phyloP scores from a whole-genome alignment of 768 basidiomycete genomes.

The Amanita subjunquillea region DNA sequence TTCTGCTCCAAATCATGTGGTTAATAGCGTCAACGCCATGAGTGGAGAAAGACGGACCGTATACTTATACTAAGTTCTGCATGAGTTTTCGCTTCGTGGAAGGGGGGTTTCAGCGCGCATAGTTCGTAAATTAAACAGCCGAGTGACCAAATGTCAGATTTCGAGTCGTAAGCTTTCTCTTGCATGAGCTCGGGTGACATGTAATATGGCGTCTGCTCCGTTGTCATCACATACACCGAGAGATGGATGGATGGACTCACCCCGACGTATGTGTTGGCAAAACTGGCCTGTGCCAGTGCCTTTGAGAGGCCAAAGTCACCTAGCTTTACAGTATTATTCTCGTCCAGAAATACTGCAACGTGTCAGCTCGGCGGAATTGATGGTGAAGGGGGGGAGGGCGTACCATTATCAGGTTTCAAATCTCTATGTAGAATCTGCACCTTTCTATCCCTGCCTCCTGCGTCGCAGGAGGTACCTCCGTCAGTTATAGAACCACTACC shows the following conservation, averaged over 20 bases:
- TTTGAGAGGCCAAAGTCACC: conserved; percentile 97
- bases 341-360: conserved; percentile 79
- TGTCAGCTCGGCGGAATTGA: too few relatives aligned
- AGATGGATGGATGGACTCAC: conserved; percentile 34
- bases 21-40: not conserved
- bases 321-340: conserved; percentile 78
- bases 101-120: conserved; percentile 88
- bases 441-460: conserved; percentile 41
- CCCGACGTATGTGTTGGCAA: conserved; percentile 96
- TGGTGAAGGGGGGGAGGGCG: conserved; percentile 12
- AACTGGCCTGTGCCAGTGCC: conserved; percentile 76
- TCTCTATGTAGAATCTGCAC: conserved; percentile 88
- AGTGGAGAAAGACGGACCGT: conserved; percentile 32
- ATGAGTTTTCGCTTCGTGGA: conserved; percentile 89
- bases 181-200: conserved; percentile 99
- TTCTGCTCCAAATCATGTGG: conserved; percentile 27
- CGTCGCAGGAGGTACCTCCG: conserved; percentile 16
- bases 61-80: conserved; percentile 76
- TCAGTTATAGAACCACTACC: not conserved
- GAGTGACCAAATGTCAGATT: conserved; percentile 97
- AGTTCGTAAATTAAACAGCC: conserved; percentile 96
- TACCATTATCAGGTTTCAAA: conserved; percentile 95
- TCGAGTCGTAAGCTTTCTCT: conserved; percentile 95
- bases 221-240: not conserved
- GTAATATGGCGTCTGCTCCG: conserved; percentile 86